Percentiles rank a stretch among this genome's conserved stretches.
Evolutionary conservation across 2,329 filamentous ascomycete genomes (phyloP).

Genomic region (Didymella pinodella): DNA sequence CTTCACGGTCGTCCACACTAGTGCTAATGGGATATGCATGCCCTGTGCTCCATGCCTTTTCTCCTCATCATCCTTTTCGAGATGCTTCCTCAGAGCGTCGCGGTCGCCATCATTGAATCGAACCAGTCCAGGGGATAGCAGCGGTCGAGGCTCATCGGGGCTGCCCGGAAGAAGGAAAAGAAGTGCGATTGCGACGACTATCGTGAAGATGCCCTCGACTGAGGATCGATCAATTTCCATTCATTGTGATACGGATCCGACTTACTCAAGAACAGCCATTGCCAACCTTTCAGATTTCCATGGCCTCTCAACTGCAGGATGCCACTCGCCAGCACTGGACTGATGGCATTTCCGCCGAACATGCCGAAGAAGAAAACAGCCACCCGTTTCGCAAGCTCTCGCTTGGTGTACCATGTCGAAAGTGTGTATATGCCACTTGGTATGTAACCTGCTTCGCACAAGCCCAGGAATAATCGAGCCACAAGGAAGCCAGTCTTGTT

Average conservation of each 20-base stretch:
- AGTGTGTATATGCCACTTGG: not conserved
- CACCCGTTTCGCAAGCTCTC: not conserved
- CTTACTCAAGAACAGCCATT: not conserved
- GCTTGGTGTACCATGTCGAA: not conserved
- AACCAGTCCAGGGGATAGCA: not conserved
- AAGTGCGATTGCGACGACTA: not conserved
- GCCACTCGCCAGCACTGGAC: not conserved
- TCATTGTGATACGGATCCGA: not conserved
- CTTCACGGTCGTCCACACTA: not conserved
- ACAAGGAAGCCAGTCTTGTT: not conserved
- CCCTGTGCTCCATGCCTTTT: not conserved
- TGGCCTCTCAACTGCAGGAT: not conserved
- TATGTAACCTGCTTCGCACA: not conserved
- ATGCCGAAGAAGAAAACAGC: not conserved
- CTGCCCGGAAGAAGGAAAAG: not conserved
- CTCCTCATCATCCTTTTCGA: not conserved
- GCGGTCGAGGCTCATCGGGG: not conserved
- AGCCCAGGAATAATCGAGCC: not conserved
- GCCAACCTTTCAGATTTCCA: not conserved
- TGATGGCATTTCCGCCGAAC: not conserved
- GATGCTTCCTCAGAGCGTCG: not conserved
- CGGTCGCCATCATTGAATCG: not conserved
- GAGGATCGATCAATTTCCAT: not conserved
- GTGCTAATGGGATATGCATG: not conserved
- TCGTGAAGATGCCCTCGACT: not conserved